phyloP scores from a whole-genome alignment of 2,329 filamentous ascomycete species.

The Aspergillus pseudonomiae region DNA sequence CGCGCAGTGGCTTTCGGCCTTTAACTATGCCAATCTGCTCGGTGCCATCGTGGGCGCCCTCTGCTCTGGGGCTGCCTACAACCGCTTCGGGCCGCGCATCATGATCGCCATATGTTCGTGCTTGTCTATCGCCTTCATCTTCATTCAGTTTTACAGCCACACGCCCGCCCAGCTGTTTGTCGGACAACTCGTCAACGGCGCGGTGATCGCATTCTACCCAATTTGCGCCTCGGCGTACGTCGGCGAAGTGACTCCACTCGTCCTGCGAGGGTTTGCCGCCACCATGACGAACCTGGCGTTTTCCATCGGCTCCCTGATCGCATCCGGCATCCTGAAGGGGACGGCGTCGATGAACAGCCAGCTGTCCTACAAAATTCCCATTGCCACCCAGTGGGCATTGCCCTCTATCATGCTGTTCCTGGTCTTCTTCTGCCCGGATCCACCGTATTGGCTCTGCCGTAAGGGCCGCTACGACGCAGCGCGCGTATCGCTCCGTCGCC shows the following conservation, averaged over 20 bases:
- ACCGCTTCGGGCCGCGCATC: conserved; percentile 31
- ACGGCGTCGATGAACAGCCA: conserved; percentile 19
- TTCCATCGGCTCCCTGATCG: conserved; percentile 37
- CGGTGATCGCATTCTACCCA: conserved; percentile 64
- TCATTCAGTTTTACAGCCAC: conserved; percentile 65
- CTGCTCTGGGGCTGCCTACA: conserved; percentile 27
- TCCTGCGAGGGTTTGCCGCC: conserved; percentile 33
- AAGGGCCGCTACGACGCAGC: conserved; percentile 26
- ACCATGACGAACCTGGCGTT: conserved; percentile 36
- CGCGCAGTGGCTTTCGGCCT: conserved; percentile 31
- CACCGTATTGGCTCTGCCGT: conserved; percentile 30
- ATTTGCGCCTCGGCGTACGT: conserved; percentile 53
- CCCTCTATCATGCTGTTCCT: conserved; percentile 26
- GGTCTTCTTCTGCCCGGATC: conserved; percentile 28
- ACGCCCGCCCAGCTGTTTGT: conserved; percentile 60
- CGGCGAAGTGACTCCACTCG: conserved; percentile 34
- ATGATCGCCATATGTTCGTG: conserved; percentile 30
- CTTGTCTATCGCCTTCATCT: conserved; percentile 54
- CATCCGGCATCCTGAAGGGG: conserved; percentile 33
- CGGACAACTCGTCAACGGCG: conserved; percentile 63
- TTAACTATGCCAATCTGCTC: conserved; percentile 31
- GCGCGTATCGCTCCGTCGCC: conserved; percentile 18
- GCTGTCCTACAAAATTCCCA: conserved; percentile 30
- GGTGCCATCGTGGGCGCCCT: conserved; percentile 31
- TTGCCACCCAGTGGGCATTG: conserved; percentile 30